Base-by-base conservation (phyloP, 306 rosid genomes). In the Ceratonia siliqua region DNA sequence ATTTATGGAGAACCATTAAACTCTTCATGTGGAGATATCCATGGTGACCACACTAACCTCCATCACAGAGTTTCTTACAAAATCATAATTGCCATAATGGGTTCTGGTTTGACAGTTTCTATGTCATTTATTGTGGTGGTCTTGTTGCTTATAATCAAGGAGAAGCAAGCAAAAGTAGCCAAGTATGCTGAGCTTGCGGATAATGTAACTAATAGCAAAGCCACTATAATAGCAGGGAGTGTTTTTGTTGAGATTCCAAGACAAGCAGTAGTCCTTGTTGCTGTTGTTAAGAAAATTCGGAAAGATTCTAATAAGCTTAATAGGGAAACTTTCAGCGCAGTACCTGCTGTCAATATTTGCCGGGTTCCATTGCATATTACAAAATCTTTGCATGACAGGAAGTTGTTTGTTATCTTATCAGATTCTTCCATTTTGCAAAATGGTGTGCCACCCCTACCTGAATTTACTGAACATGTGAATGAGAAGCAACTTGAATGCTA, bases 181-280 rank as follows among this genome's bases (percentile, higher is more conserved):
- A 90, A 87, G 76, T 86, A 88, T 79, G 78, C 90, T 0, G 92
- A 88, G 54, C 61, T 78, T 48, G 89, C 82, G 75, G 95, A 90
- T 8, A 96, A 92, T 5, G 85, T 4, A 46, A 70, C 72, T 61
- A 59, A 72, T 30, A 85, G 72, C 45, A 84, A 80, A 9, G 97
- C 97, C 4, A 81, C 82, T 8, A 89, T 95, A 83, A 67, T 87
- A 55, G 96, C 98, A 9, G 99, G 99, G 28, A 89, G 59, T 53
- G 85, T 95, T 43, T 95, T 95, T 38, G 89, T 89, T 17, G 98
- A 95, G 62, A 92, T 90, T 85, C 92, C 89, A 65, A 85, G 70
- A 78, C 99, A 95, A 72, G 99, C 97, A 33, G 76, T 95, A 41
- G 99, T 92, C 84, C 93, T 95, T 17, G 98, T 92, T 15, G 88